Conservation (phyloP, 352 stramenopile genomes). For the Pythium brassicae region DNA sequence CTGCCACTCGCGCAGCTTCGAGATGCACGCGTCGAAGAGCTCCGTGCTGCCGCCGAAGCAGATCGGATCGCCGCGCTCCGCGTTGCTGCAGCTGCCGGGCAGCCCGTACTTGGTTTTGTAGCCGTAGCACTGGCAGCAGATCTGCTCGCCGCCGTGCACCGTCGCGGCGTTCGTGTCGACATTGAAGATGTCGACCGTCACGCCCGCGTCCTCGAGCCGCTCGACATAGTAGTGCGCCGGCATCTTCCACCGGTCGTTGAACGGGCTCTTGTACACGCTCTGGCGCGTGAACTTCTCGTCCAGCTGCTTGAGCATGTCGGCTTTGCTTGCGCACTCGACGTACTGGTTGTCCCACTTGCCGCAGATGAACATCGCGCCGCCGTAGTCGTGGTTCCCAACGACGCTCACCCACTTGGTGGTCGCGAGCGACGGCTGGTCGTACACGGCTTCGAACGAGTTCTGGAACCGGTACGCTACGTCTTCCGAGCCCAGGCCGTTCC, state of each 20-base stretch:
- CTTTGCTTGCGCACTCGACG: constrained; percentile 46
- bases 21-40: constrained; percentile 60
- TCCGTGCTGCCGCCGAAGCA: constrained; percentile 48
- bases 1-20: constrained; percentile 53
- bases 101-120: constrained; percentile 55
- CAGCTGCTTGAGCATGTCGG: constrained; percentile 59
- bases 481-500: constrained; percentile 62
- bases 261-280: constrained; percentile 53
- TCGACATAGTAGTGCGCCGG: constrained; percentile 62
- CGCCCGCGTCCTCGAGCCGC: constrained; percentile 25
- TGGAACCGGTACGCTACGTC: constrained; percentile 63
- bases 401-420: constrained; percentile 72
- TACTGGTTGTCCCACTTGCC: constrained; percentile 63
- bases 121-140: constrained; percentile 77
- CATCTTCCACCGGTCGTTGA: constrained; percentile 68
- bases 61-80: constrained; percentile 38
- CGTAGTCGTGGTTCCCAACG: constrained; percentile 66
- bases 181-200: constrained; percentile 69
- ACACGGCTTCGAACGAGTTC: constrained; percentile 63
- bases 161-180: constrained; percentile 60
- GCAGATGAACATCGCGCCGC: constrained; percentile 74
- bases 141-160: constrained; percentile 56
- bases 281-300: constrained; percentile 65
- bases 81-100: constrained; percentile 32
- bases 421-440: constrained; percentile 40